Base-by-base conservation (phyloP, 768 basidiomycete genomes). In the Russula lepida region DNA sequence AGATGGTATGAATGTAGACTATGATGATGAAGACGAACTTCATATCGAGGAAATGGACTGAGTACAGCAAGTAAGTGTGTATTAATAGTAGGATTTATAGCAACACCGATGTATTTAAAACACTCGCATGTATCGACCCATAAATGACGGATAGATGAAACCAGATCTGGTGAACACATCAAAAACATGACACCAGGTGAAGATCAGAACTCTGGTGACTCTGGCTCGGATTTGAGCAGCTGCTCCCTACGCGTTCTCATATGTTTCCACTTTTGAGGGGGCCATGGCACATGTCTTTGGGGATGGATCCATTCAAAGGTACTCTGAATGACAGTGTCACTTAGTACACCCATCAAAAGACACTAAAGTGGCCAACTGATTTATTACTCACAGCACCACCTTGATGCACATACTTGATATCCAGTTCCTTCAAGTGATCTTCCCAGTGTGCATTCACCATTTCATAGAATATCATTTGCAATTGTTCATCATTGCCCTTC, bases 11-110 rank as follows among this genome's bases (percentile, higher is more conserved):
- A 76, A 80, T 51, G 78, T 89, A 71, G 87, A 92, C 66, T 74
- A 81, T 62, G 79, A 81, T 62, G 79, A 83, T 37, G 78, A 76
- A 33, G 80, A 81, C 46, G 78, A 79, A 56, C 75, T 80, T 55
- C 82, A 88, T 52, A 82, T 91, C 50, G 88, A 89, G 69, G 86
- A 85, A 68, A 82, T 89, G 81, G 80, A 83, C 63, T 82, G 70
- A 71, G 0, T 19, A 8, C 2, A n/a, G n/a, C n/a, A n/a, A n/a
- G n/a, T n/a, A n/a, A n/a, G n/a, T n/a, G n/a, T n/a, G n/a, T n/a
- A n/a, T n/a, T n/a, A n/a, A n/a, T n/a, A n/a, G n/a, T n/a, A n/a
- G n/a, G n/a, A n/a, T n/a, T n/a, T n/a, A n/a, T n/a, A n/a, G n/a
- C n/a, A n/a, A n/a, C n/a, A n/a, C n/a, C n/a, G n/a, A n/a, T 37